A percentile compares a stretch with the other conserved stretches of the same genome.
Evolutionary conservation across 2,329 filamentous ascomycete genomes (phyloP).

Genomic region (Magnaporthiopsis incrustans): DNA sequence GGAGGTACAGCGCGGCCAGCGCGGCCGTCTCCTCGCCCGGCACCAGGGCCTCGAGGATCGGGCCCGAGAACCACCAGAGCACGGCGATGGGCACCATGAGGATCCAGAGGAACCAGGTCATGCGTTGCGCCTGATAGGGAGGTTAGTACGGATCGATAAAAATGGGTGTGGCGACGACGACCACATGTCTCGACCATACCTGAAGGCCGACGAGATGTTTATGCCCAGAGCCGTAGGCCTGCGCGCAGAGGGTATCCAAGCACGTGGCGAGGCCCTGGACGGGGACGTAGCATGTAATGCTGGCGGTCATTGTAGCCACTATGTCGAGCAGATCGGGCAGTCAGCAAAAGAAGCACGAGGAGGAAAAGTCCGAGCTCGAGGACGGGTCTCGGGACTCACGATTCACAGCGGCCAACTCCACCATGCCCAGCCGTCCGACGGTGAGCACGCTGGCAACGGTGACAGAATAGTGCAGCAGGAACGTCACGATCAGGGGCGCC

Average conservation of each 20-base stretch:
- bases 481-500: constrained; percentile 47
- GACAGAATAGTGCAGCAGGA: constrained; percentile 54
- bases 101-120: constrained; percentile 61
- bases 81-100: constrained; percentile 60
- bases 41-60: constrained; percentile 38
- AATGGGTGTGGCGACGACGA: neutral
- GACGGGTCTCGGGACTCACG: constrained; percentile 9
- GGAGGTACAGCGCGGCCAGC: constrained; percentile 62
- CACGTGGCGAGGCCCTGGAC: constrained; percentile 61
- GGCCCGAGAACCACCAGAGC: constrained; percentile 55
- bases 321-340: constrained; percentile 37
- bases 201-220: constrained; percentile 61
- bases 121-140: constrained; percentile 50
- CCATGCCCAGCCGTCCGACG: constrained; percentile 49
- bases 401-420: constrained; percentile 51
- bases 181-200: neutral
- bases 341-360: neutral
- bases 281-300: constrained; percentile 53
- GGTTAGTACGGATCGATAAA: neutral
- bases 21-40: constrained; percentile 49
- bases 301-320: constrained; percentile 54
- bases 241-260: constrained; percentile 61
- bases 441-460: constrained; percentile 55
- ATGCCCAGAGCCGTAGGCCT: constrained; percentile 64
- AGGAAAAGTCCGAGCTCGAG: neutral